phyloP scores from a whole-genome alignment of 768 basidiomycete genomes.

The Auriscalpium orientale region DNA sequence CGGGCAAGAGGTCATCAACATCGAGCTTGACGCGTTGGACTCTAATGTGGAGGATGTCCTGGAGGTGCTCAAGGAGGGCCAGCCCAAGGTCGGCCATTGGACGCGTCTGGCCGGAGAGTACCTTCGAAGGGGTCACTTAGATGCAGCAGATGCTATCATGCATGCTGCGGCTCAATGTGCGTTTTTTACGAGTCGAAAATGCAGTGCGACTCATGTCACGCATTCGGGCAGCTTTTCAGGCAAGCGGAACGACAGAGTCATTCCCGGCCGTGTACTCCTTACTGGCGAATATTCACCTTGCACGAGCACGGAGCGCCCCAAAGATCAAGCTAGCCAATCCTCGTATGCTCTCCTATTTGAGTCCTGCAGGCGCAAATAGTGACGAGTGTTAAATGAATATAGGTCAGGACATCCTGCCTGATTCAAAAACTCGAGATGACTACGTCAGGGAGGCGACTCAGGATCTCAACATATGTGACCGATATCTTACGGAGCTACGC shows the following conservation, averaged over 20 bases:
- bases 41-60: slow-evolving; percentile 69
- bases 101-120: slow-evolving; percentile 82
- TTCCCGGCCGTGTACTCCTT: slow-evolving; percentile 73
- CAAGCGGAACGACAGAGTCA: slow-evolving; percentile 39
- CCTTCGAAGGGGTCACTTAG: slow-evolving; percentile 69
- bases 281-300: slow-evolving; percentile 79
- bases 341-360: slow-evolving; percentile 40
- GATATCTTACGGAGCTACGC: slow-evolving; percentile 48
- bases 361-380: not conserved
- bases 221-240: slow-evolving; percentile 38
- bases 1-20: slow-evolving; percentile 79
- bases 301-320: slow-evolving; percentile 75
- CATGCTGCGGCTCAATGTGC: slow-evolving; percentile 57
- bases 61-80: slow-evolving; percentile 63
- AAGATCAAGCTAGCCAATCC: slow-evolving; percentile 68
- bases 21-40: slow-evolving; percentile 84
- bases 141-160: slow-evolving; percentile 73
- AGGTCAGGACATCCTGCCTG: slow-evolving; percentile 61
- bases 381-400: not conserved
- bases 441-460: slow-evolving; percentile 64
- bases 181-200: slow-evolving; percentile 17
- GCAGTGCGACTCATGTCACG: slow-evolving; percentile 10
- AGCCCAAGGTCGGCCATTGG: slow-evolving; percentile 71
- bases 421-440: slow-evolving; percentile 58
- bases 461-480: slow-evolving; percentile 53